Conservation (phyloP, 1,284 basidiomycete genomes). For the Apiotrichum laibachii region DNA sequence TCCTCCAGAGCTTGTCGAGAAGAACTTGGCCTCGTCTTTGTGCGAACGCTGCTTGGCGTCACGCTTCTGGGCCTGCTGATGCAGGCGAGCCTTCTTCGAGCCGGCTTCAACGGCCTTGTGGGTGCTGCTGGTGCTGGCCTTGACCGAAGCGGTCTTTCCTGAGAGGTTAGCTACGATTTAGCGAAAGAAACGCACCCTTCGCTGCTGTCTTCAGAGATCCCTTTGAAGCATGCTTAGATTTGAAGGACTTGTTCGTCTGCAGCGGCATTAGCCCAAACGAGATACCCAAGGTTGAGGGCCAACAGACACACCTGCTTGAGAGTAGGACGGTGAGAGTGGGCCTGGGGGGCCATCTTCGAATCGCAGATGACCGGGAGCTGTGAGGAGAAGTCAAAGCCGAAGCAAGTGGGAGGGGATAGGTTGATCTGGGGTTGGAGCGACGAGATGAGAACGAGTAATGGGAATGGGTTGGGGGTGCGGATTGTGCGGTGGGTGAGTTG, state of each 20-base stretch:
- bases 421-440: neutral
- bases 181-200: slow-evolving; percentile 61
- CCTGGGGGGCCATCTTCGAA: slow-evolving; percentile 25
- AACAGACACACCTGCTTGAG: slow-evolving; percentile 68
- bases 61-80: slow-evolving; percentile 46
- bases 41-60: slow-evolving; percentile 67
- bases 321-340: slow-evolving; percentile 70
- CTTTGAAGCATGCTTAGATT: slow-evolving; percentile 83
- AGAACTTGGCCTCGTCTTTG: slow-evolving; percentile 53
- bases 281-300: too few relatives aligned
- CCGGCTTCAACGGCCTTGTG: slow-evolving; percentile 30
- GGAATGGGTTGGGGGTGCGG: neutral
- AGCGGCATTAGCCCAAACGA: neutral
- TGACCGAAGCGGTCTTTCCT: slow-evolving; percentile 64
- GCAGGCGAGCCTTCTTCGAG: slow-evolving; percentile 44
- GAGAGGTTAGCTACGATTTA: neutral
- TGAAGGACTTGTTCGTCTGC: slow-evolving; percentile 83
- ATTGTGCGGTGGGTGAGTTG: neutral
- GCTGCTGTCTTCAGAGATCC: slow-evolving; percentile 70
- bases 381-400: neutral
- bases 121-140: slow-evolving; percentile 8
- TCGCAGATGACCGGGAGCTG: neutral
- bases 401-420: neutral
- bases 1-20: slow-evolving; percentile 50
- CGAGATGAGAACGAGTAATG: neutral